Percentiles rank a stretch among this genome's conserved stretches.
phyloP scores from a whole-genome alignment of 768 basidiomycete genomes.

The Hydnomerulius pinastri region DNA sequence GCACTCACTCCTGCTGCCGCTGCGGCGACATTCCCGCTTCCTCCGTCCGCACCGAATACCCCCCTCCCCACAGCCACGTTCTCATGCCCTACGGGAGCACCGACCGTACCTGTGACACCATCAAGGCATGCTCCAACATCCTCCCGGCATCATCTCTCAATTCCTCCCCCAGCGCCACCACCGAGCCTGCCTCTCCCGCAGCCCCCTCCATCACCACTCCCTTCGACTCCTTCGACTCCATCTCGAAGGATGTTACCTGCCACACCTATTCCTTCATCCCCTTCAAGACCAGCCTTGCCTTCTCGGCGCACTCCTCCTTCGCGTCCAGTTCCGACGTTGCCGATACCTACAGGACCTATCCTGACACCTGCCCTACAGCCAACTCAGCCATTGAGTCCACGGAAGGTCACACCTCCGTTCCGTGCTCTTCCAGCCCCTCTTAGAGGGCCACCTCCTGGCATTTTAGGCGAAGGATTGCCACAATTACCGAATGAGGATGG shows the following conservation, averaged over 20 bases:
- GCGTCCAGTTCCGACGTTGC: slow-evolving; percentile 18
- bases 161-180: slow-evolving; percentile 33
- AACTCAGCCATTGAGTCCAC: slow-evolving; percentile 16
- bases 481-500: slow-evolving; percentile 4
- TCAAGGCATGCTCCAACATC: slow-evolving; percentile 13
- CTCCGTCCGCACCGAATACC: slow-evolving; percentile 20
- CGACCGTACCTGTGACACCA: neutral
- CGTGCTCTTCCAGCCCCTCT: slow-evolving; percentile 22
- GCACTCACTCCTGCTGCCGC: slow-evolving; percentile 4
- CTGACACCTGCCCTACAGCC: neutral
- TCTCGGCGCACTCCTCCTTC: slow-evolving; percentile 14
- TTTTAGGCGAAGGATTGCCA: neutral
- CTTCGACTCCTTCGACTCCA: slow-evolving; percentile 14
- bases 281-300: neutral
- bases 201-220: slow-evolving; percentile 24
- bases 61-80: slow-evolving; percentile 20
- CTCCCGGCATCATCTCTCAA: slow-evolving; percentile 29
- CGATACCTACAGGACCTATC: slow-evolving; percentile 1
- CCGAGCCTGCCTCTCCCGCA: slow-evolving; percentile 33
- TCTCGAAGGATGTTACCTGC: neutral
- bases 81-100: neutral
- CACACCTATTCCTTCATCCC: slow-evolving; percentile 1
- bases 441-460: neutral
- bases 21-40: slow-evolving; percentile 11
- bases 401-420: slow-evolving; percentile 20